Base-by-base conservation (phyloP, 2,329 filamentous ascomycete species). In the Sporothrix globosa region DNA sequence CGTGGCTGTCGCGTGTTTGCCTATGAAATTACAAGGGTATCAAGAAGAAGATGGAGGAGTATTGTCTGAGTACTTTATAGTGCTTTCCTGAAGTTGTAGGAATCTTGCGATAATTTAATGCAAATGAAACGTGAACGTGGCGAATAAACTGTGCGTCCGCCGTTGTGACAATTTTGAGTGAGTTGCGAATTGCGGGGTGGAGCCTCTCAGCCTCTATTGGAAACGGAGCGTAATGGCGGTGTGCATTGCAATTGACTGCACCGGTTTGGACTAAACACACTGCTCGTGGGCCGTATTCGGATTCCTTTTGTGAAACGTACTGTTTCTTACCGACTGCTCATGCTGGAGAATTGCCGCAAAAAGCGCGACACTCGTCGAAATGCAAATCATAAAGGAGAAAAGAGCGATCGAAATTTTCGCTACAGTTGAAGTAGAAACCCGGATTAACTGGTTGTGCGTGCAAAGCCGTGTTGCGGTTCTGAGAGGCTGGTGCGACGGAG, bases 271-370 rank as follows among this genome's bases (percentile, higher is more conserved):
- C 17, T 34, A n/a, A 34, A 17, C 19, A 9, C 9, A 14, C 27
- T 17, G 13, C 9, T 34, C 6, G 14, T 17, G 14, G 3, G 53
- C 53, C 14, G 53, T 24, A 34, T 56, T 24, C n/a, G 24, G 27
- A 17, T 24, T 9, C 27, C 13, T 14, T 56, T 54, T 30, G 52
- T 44, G 56, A 11, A 21, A 53, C 11, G 11, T 24, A 24, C 21
- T 4, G 34, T 7, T 53, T 10, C 50, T 53, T 11, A 48, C 34
- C 21, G 6, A 41, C 19, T 30, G 56, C 34, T 14, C 11, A n/a
- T 27, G n/a, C 50, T 21, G 24, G 21, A 66, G 52, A 66, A 50
- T 50, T 21, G 52, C 44, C 52, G 61, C 30, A 66, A 24, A 34
- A 50, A n/a, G 24, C 7, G 24, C 17, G 27, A 14, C 24, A 30